Conservation (phyloP, 768 basidiomycete species). For the Amyloporia xantha region DNA sequence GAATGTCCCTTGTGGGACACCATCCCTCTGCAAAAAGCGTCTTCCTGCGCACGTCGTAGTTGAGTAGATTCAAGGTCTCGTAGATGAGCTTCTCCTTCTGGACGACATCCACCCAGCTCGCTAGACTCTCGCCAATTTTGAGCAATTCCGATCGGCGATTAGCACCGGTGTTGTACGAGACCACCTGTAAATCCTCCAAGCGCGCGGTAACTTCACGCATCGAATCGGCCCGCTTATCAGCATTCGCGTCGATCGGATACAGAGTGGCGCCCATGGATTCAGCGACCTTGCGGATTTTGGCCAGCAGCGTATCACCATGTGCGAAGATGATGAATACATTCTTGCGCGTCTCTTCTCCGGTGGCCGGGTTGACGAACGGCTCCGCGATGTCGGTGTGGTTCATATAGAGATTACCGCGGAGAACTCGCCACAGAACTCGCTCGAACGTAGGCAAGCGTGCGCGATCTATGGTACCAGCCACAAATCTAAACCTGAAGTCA, state of each 20-base stretch:
- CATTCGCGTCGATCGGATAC: slow-evolving; percentile 93
- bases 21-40: slow-evolving; percentile 97
- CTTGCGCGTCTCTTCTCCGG: slow-evolving; percentile 83
- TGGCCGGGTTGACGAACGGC: slow-evolving; percentile 83
- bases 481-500: slow-evolving; percentile 80
- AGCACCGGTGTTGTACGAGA: slow-evolving; percentile 82
- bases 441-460: slow-evolving; percentile 89
- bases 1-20: slow-evolving; percentile 92
- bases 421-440: slow-evolving; percentile 94
- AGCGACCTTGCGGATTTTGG: slow-evolving; percentile 96
- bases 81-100: slow-evolving; percentile 94
- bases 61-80: slow-evolving; percentile 92
- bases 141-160: slow-evolving; percentile 79
- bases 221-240: slow-evolving; percentile 86
- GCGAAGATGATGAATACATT: slow-evolving; percentile 99
- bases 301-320: slow-evolving; percentile 84
- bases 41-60: slow-evolving; percentile 89
- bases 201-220: slow-evolving; percentile 83
- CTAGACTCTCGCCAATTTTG: slow-evolving; percentile 77
- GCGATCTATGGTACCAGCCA: slow-evolving; percentile 95
- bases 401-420: slow-evolving; percentile 98
- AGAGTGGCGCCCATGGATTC: slow-evolving; percentile 99
- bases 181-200: slow-evolving; percentile 85
- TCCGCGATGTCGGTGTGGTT: slow-evolving; percentile 94
- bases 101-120: slow-evolving; percentile 91